Base-by-base conservation (phyloP, 192 early-diverging fungal species). In the Glomus cerebriforme region DNA sequence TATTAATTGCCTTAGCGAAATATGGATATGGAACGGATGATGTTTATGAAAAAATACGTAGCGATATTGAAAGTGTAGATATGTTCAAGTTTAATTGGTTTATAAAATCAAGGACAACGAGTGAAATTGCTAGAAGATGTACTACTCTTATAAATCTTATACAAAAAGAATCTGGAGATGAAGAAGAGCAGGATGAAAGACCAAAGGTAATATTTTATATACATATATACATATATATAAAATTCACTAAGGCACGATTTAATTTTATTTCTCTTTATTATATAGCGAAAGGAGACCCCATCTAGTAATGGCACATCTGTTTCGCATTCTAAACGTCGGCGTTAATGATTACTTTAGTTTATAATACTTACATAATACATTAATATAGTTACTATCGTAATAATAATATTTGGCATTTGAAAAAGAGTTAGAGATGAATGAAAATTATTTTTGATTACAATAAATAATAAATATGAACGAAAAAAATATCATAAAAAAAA, bases 21-120 rank as follows among this genome's bases (percentile, higher is more conserved):
- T 92, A 94, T 79, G 96, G 97, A 4, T 96, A 95, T 71, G 95
- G 92, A 19, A 89, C 90, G 31, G 97, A 98, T 29, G 96, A 98
- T 69, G 95, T 96, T 0, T 96, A 97, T 81, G 98, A 99, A 47
- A 91, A 89, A 69, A 96, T 99, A 80, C 87, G 96, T 31, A 89
- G 92, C 65, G 96, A 98, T 75, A 88, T 98, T 32, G 77, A 78
- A 59, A 92, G 91, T 39, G 91, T 91, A 27, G 90, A 93, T 4
- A 68, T 97, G 45, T 98, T 99, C 88, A 85, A 94, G 45, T 99
- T 99, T 82, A 95, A 99, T 80, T 99, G 97, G 97, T 99, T 97
- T 85, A 90, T 99, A 78, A 98, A 98, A 84, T 96, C 95, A 49
- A 88, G 98, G 45, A 97, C 96, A 35, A 83, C 95, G 4, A 85